These are phyloP conservation scores for Nepenthes gracilis DNA, from an alignment of 148 eudicot species.

Conservation along the genomic window DNA sequence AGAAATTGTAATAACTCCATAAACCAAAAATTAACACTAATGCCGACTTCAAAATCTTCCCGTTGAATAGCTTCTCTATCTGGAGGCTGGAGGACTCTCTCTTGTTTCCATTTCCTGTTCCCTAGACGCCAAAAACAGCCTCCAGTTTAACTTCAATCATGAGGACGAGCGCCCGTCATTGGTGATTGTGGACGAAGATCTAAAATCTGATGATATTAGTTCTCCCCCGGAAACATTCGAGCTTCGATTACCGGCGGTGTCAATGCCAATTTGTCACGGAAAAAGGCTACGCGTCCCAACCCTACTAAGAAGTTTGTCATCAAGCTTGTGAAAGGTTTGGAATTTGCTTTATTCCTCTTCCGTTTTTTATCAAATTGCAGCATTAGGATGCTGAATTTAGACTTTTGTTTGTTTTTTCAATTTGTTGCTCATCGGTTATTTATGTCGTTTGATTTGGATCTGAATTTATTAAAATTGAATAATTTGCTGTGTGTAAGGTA, in stretches of 20 bases:
- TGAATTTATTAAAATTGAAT: not conserved
- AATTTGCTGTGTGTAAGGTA: not conserved
- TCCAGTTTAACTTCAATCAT: slow-evolving; percentile 17
- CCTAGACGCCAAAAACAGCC: slow-evolving; percentile 28
- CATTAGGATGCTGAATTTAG: slow-evolving; percentile 1
- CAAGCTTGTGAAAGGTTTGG: slow-evolving; percentile 70
- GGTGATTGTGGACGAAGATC: slow-evolving; percentile 39
- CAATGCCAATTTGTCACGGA: slow-evolving; percentile 66
- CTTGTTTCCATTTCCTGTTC: slow-evolving; percentile 20
- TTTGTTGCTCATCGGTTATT: not conserved
- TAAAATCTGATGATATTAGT: slow-evolving; percentile 11
- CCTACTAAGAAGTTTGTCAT: slow-evolving; percentile 85
- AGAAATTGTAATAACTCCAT: no score
- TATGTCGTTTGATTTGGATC: not conserved
- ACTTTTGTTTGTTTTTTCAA: not conserved
- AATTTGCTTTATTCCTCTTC: not conserved
- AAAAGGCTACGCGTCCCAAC: slow-evolving; percentile 86
- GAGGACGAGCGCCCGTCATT: slow-evolving; percentile 11
- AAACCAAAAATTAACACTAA: no score
- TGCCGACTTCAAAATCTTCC: no score
- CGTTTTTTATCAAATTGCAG: slow-evolving; percentile 2
- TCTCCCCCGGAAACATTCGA: not conserved
- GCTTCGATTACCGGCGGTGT: slow-evolving; percentile 19
- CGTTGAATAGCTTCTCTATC: no score
- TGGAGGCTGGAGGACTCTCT: not conserved